Conservation (phyloP, 768 basidiomycete species). For the Leccinum aurantiacum region DNA sequence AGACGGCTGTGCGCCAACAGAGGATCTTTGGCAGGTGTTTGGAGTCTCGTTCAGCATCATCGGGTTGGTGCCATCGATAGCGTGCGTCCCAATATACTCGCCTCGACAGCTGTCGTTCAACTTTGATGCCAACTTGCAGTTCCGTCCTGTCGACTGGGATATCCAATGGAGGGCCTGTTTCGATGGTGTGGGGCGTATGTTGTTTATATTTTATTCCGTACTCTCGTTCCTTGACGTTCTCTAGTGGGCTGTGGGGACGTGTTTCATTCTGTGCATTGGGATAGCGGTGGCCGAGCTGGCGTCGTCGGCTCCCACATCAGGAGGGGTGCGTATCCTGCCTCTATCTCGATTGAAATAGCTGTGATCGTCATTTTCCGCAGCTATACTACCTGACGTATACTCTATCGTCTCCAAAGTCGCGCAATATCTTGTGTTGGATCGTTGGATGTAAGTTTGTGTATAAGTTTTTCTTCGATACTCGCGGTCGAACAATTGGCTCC, state of each 20-base stretch:
- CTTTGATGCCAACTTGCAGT: slow-evolving; percentile 19
- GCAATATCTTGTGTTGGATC: slow-evolving; percentile 63
- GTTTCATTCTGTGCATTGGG: slow-evolving; percentile 38
- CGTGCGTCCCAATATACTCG: slow-evolving; percentile 36
- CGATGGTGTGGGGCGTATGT: slow-evolving; percentile 44
- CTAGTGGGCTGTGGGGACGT: slow-evolving; percentile 36
- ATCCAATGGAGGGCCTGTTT: slow-evolving; percentile 47
- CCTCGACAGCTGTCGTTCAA: neutral
- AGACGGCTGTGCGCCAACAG: neutral
- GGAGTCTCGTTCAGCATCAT: slow-evolving; percentile 70
- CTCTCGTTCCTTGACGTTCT: neutral
- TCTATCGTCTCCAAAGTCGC: slow-evolving; percentile 51
- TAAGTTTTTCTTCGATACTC: neutral
- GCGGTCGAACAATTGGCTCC: neutral
- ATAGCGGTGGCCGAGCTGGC: slow-evolving; percentile 39
- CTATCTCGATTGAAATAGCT: neutral
- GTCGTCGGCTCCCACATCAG: slow-evolving; percentile 40
- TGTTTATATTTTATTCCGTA: neutral
- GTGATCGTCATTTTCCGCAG: slow-evolving; percentile 21
- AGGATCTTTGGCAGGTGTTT: slow-evolving; percentile 48
- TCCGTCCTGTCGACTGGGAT: slow-evolving; percentile 44
- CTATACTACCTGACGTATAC: slow-evolving; percentile 67
- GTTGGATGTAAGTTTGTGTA: slow-evolving; percentile 52
- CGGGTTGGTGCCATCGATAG: slow-evolving; percentile 62
- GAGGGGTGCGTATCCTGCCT: slow-evolving; percentile 28